Percentiles rank a stretch among this genome's conserved stretches.
Conservation (phyloP, 345 rosid species). For the Physaria fendleri region DNA sequence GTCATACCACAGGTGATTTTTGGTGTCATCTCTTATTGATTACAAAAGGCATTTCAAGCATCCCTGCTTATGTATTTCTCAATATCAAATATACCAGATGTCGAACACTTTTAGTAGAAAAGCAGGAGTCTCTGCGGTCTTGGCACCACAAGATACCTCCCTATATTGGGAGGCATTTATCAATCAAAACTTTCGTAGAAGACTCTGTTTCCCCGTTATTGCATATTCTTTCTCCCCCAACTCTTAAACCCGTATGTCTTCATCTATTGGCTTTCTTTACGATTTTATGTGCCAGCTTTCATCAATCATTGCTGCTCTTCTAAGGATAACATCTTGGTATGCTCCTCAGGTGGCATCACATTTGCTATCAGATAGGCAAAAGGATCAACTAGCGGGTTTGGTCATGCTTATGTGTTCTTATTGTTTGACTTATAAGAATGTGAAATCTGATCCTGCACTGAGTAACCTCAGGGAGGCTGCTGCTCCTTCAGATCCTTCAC, state of each 20-base stretch:
- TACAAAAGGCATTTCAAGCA: not conserved
- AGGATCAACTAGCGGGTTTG: constrained; percentile 53
- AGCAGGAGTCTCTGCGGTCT: constrained; percentile 51
- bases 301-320: not conserved
- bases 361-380: constrained; percentile 68
- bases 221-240: constrained; percentile 80
- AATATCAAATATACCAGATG: constrained; percentile 45
- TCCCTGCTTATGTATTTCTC: constrained; percentile 16
- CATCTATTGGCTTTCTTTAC: not conserved
- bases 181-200: constrained; percentile 58
- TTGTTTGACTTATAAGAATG: constrained; percentile 60
- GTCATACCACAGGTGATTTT: constrained; percentile 63
- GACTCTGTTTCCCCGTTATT: constrained; percentile 67
- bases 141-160: constrained; percentile 82
- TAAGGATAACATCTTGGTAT: not conserved
- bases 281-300: not conserved
- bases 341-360: constrained; percentile 73
- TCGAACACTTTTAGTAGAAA: constrained; percentile 59
- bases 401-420: constrained; percentile 68
- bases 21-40: constrained; percentile 11
- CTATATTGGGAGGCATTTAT: constrained; percentile 71
- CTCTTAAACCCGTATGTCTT: constrained; percentile 65
- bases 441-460: constrained; percentile 41
- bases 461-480: constrained; percentile 39
- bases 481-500: constrained; percentile 39